These are phyloP conservation scores for Bothriochloa decipiens DNA, from an alignment of 176 grass and related monocot species.

Conservation along the genomic window DNA sequence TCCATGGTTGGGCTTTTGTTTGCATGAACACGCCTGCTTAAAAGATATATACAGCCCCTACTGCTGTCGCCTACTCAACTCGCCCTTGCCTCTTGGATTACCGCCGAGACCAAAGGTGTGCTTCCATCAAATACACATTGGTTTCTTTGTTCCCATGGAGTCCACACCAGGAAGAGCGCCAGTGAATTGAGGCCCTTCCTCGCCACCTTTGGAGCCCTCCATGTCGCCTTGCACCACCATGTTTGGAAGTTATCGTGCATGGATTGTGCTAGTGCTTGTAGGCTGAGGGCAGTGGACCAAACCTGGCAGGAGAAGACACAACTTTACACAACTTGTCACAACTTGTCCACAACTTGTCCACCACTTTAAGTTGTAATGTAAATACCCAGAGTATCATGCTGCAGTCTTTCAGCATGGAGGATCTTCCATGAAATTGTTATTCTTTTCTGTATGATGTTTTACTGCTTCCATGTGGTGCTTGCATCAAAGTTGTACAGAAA, in stretches of 20 bases:
- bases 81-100: neutral
- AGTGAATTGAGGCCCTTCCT: neutral
- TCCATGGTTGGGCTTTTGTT: neutral
- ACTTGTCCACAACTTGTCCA: too few species aligned
- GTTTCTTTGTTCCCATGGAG: neutral
- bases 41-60: neutral
- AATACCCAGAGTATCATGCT: neutral
- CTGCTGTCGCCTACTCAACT: neutral
- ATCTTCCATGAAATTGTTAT: neutral
- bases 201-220: neutral
- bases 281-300: too few species aligned
- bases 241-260: neutral
- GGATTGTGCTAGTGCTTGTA: neutral
- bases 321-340: too few species aligned
- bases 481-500: neutral
- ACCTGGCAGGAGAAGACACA: too few species aligned
- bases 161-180: neutral
- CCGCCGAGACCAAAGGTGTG: neutral
- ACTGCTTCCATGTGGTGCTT: conserved; percentile 5
- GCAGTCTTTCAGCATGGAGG: neutral
- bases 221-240: neutral
- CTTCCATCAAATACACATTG: neutral
- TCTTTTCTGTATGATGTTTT: conserved; percentile 29
- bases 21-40: neutral
- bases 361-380: neutral